Evolutionary conservation across 139 green algal species (phyloP).

Genomic region (Desmodesmus armatus): DNA sequence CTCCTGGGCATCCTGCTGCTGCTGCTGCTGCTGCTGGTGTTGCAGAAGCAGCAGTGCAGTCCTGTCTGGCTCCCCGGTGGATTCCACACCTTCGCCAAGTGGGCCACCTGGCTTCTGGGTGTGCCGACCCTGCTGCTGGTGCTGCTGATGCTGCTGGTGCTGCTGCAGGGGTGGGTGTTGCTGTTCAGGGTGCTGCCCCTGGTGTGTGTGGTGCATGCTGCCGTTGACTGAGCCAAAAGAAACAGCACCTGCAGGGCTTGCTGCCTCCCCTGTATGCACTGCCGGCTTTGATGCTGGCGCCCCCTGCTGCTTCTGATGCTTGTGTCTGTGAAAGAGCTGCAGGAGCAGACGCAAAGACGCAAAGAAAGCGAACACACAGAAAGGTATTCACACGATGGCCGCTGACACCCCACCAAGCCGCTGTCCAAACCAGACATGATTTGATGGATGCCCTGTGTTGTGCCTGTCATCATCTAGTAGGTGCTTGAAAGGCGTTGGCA

Average conservation of each 20-base stretch:
- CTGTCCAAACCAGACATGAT: no score
- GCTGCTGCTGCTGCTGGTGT: constrained; percentile 30
- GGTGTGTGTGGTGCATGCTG: constrained; percentile 6
- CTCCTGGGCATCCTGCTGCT: constrained; percentile 9
- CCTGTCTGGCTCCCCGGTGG: not conserved
- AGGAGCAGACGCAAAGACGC: not conserved
- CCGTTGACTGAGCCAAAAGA: not conserved
- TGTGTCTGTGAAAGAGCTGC: constrained; percentile 5
- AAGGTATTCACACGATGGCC: no score
- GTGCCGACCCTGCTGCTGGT: not conserved
- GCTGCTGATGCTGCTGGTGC: not conserved
- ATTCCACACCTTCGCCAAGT: no score
- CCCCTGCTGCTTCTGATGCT: not conserved
- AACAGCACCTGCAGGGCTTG: not conserved
- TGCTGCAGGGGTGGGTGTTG: not conserved
- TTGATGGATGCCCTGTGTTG: no score
- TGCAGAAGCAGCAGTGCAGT: not conserved
- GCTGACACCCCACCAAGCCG: no score
- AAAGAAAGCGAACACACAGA: no score
- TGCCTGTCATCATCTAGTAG: no score
- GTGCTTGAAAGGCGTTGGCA: no score
- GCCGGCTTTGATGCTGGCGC: not conserved
- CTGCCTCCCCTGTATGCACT: not conserved
- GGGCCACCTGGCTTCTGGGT: not conserved
- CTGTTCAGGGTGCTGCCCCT: not conserved